Percentiles rank a stretch among this genome's conserved stretches.
These are phyloP conservation scores for Schoenoplectus triqueter DNA, from an alignment of 202 grass and related monocot species.

Conservation along the genomic window DNA sequence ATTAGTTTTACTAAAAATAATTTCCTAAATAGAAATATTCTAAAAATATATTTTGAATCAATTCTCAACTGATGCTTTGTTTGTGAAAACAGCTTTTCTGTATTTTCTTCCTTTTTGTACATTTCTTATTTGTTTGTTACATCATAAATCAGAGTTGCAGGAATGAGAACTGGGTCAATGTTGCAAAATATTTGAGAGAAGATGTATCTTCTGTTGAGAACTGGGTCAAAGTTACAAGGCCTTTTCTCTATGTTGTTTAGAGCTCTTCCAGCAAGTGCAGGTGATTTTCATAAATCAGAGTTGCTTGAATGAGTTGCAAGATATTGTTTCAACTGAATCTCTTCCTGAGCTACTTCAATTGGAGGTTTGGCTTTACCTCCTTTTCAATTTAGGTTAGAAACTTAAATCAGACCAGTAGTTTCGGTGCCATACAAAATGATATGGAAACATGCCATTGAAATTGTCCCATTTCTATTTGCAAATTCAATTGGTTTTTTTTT, in stretches of 20 bases:
- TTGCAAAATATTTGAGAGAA: constrained; percentile 64
- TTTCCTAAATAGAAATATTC: too few relatives aligned
- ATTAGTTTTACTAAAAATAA: too few relatives aligned
- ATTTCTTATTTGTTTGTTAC: neutral
- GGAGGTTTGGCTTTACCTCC: constrained; percentile 55
- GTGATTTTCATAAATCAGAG: constrained; percentile 77
- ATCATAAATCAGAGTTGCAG: constrained; percentile 60
- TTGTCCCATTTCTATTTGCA: constrained; percentile 13
- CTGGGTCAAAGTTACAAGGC: constrained; percentile 44
- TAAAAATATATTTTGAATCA: too few relatives aligned
- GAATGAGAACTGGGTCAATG: constrained; percentile 68
- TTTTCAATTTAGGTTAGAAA: constrained; percentile 27
- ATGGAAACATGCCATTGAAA: too few relatives aligned
- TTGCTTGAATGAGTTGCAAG: constrained; percentile 65
- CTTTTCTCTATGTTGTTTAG: constrained; percentile 50
- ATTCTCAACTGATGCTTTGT: neutral
- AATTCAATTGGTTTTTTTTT: neutral
- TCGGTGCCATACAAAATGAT: too few relatives aligned
- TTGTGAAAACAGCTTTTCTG: neutral
- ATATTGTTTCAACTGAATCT: constrained; percentile 62
- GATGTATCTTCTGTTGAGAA: constrained; percentile 71
- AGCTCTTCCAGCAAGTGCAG: constrained; percentile 71
- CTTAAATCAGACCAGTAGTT: too few relatives aligned
- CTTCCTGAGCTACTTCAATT: constrained; percentile 65
- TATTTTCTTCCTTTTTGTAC: constrained; percentile 1